These are phyloP conservation scores for Populus hybrid DNA, from an alignment of 441 rosid species.

Conservation along the genomic window DNA sequence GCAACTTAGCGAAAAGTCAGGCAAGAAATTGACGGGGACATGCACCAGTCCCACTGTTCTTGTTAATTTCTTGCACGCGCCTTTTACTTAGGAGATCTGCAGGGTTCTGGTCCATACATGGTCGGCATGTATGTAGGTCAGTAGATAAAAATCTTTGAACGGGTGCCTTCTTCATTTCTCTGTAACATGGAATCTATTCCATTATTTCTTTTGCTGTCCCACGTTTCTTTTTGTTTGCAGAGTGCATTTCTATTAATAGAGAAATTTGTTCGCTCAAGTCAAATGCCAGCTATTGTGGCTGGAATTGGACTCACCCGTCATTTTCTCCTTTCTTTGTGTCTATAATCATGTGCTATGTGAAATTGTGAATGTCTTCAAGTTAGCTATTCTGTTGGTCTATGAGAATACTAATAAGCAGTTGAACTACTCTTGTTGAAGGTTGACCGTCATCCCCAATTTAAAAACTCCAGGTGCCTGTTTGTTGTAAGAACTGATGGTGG, in stretches of 20 bases:
- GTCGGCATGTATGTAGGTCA: background rate
- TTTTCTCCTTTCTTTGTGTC: background rate
- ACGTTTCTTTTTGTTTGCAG: background rate
- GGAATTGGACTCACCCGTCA: background rate
- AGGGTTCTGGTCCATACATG: constrained; percentile 3
- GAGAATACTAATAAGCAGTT: constrained; percentile 20
- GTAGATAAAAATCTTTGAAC: background rate
- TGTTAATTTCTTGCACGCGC: constrained; percentile 11
- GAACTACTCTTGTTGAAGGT: constrained; percentile 42
- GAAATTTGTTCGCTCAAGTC: background rate
- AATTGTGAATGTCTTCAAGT: background rate
- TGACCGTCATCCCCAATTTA: constrained; percentile 80
- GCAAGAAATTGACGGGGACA: background rate
- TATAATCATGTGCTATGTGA: background rate
- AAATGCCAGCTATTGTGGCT: background rate
- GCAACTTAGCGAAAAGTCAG: background rate
- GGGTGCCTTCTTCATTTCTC: constrained; percentile 8
- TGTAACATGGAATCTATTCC: constrained; percentile 1
- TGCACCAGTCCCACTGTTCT: background rate
- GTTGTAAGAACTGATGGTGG: constrained; percentile 81
- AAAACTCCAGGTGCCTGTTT: constrained; percentile 74
- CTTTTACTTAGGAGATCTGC: background rate
- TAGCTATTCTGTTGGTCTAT: constrained; percentile 1
- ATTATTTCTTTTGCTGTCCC: background rate
- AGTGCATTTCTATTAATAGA: background rate